Conservation (phyloP, 2,329 filamentous ascomycete genomes). For the Aureobasidium mangrovei region DNA sequence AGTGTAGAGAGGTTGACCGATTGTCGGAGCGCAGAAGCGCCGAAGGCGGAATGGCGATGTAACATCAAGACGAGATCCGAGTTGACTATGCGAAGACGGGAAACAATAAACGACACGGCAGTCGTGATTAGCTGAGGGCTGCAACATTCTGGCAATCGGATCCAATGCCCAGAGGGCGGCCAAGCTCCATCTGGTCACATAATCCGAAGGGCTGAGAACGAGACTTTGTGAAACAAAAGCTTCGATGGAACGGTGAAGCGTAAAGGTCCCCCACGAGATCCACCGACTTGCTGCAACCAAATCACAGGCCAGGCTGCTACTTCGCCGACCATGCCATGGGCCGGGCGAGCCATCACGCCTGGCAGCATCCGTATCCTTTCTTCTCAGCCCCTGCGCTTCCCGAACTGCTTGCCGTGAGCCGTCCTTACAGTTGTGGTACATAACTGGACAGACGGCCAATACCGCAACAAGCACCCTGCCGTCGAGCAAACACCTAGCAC, state of each 20-base stretch:
- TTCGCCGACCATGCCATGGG: slow-evolving; percentile 5
- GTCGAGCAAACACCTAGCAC: not conserved
- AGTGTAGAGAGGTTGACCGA: not conserved
- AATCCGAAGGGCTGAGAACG: not conserved
- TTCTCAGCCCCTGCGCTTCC: not conserved
- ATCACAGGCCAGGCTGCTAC: not conserved
- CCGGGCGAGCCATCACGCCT: slow-evolving; percentile 7
- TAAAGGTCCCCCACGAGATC: not conserved
- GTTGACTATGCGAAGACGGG: not conserved
- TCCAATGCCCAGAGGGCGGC: not conserved
- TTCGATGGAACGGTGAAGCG: slow-evolving; percentile 8
- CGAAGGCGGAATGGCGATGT: slow-evolving; percentile 7
- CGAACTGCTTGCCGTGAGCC: not conserved
- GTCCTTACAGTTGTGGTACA: slow-evolving; percentile 7
- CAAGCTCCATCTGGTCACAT: not conserved
- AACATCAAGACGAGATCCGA: not conserved
- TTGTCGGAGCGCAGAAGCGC: not conserved
- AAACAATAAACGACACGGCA: not conserved
- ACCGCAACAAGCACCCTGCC: not conserved
- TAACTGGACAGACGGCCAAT: slow-evolving; percentile 3
- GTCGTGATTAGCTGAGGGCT: not conserved
- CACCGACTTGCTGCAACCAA: slow-evolving; percentile 6
- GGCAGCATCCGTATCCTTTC: slow-evolving; percentile 5
- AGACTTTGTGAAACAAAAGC: not conserved
- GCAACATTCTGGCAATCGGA: not conserved